Evolutionary conservation across 306 rosid species (phyloP).

Genomic region (Notholithocarpus densiflorus): DNA sequence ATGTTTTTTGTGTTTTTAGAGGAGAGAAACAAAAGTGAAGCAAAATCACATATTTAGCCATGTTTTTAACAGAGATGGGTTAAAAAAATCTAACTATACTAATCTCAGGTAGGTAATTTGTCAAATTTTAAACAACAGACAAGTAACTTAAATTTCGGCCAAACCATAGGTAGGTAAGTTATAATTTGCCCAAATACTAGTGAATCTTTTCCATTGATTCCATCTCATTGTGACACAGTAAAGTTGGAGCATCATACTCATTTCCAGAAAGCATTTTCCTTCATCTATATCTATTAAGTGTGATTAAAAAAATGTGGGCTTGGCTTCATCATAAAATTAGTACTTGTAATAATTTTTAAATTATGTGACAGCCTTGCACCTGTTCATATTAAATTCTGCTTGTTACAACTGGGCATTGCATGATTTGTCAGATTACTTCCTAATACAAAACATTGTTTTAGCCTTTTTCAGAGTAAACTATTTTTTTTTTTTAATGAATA

Average conservation of each 20-base stretch:
- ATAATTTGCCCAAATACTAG: no score
- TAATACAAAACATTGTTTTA: background rate
- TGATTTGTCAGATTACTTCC: background rate
- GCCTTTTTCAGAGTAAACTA: background rate
- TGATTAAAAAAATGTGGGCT: background rate
- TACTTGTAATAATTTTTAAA: background rate
- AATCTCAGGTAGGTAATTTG: no score
- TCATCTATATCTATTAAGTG: background rate
- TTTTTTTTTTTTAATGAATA: no score
- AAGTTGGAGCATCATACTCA: background rate
- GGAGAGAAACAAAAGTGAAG: no score
- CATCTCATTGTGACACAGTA: background rate
- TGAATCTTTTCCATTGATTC: no score
- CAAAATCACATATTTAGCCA: no score
- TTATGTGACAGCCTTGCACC: background rate
- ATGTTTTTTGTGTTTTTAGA: no score
- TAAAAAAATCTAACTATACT: no score
- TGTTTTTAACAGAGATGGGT: no score
- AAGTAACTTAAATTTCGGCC: no score
- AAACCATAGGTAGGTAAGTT: rapidly evolving
- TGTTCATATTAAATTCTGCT: background rate
- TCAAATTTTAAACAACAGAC: no score
- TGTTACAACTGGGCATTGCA: background rate
- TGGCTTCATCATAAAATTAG: background rate
- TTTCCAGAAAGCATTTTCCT: background rate